Evolutionary conservation across 2,329 filamentous ascomycete species (phyloP), one percentile per base, ranked within the genome.

Genomic region (Fusarium sp.): DNA sequence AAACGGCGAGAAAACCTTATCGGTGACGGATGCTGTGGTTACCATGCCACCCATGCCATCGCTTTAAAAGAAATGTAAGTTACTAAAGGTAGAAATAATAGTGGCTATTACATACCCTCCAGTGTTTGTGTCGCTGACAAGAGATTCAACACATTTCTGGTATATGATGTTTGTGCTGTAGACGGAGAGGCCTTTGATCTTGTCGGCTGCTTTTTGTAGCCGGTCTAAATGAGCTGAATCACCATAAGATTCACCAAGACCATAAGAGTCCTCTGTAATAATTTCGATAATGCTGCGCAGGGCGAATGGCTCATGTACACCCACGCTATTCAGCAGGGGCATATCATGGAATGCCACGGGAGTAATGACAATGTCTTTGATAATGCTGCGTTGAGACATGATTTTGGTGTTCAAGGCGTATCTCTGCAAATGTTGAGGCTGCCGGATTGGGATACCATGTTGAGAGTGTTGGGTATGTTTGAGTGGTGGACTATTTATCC

Each of bases 101-200:
- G 19, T 19, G 19, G 19, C 19, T 19, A 19, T 19, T 19, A 19
- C 19, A 19, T 19, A 19, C 19, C 43, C 93, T 6, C 72, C 72
- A 7, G 67, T 73, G 13, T 38, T 72, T 31, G 62, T 73, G 39
- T 73, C 92, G 49, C 86, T 89, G 4, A 91, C 92, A 0, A 81
- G 75, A 0, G 92, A 92, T 59, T 95, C 91, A 80, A 94, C 85
- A 75, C 97, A 97, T 3, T 90, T 92, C 70, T 93, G 90, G 80
- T 94, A 95, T 68, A 95, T 87, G 73, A 94, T 91, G 75, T 95
- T 96, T 2, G 93, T 95, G 79, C 93, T 92, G 38, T 78, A 76
- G 1, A 79, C 66, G 4, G 77, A 67, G 7, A 77, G 53, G 1
- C 73, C 77, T 17, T 70, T 78, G 54, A 80, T 73, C 6, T 62